Conservation (phyloP, 257 asterid genomes). For the Primulina huaijiensis region DNA sequence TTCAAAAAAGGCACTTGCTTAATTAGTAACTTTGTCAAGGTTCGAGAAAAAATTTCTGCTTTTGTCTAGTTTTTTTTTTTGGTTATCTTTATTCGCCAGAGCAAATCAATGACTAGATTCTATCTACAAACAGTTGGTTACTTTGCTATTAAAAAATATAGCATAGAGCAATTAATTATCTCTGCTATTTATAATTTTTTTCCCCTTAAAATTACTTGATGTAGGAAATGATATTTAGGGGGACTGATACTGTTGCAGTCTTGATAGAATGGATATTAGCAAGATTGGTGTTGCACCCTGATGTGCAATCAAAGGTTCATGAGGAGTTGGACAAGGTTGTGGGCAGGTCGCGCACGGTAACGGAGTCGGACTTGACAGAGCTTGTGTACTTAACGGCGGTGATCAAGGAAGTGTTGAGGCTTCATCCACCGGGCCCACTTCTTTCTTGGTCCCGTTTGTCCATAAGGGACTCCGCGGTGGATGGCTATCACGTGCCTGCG, state of each 20-base stretch:
- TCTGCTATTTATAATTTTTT: no score
- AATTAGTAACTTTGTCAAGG: neutral
- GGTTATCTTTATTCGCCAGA: no score
- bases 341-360: conserved; percentile 46
- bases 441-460: conserved; percentile 85
- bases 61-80: neutral
- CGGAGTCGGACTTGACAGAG: conserved; percentile 50
- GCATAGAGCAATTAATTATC: no score
- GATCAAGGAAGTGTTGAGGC: conserved; percentile 64
- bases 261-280: conserved; percentile 80
- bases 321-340: conserved; percentile 55
- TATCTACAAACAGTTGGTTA: no score
- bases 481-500: conserved; percentile 61
- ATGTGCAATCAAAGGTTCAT: conserved; percentile 56
- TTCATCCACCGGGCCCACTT: conserved; percentile 93
- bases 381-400: conserved; percentile 60
- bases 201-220: neutral
- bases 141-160: no score
- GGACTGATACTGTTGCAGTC: conserved; percentile 77
- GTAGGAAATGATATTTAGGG: conserved; percentile 90
- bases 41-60: neutral
- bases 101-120: neutral
- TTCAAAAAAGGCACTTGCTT: neutral
- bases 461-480: conserved; percentile 47
- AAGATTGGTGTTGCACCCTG: conserved; percentile 62